phyloP scores from a whole-genome alignment of 257 asterid species.

The Osmanthus fragrans region DNA sequence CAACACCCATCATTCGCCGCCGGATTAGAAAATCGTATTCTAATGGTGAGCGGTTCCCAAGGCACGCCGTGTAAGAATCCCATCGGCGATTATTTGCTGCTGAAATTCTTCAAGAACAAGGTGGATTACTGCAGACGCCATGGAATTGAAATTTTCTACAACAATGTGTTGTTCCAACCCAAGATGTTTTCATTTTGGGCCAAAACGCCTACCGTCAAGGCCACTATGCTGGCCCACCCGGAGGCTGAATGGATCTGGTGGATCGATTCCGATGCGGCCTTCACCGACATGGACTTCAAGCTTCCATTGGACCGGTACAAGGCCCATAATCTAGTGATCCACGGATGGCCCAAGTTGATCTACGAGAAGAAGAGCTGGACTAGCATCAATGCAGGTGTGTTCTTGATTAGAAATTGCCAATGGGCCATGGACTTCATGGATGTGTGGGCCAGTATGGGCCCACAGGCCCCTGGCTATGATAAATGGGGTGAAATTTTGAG shows the following conservation, averaged over 20 bases:
- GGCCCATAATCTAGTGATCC: conserved; percentile 66
- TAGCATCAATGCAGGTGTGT: conserved; percentile 94
- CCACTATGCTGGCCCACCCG: conserved; percentile 95
- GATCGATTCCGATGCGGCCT: conserved; percentile 96
- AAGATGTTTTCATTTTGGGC: conserved; percentile 96
- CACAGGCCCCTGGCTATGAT: conserved; percentile 66
- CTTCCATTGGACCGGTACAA: conserved; percentile 69
- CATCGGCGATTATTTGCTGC: conserved; percentile 76
- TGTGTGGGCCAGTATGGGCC: conserved; percentile 90
- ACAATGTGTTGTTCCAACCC: conserved; percentile 69
- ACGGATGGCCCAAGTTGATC: conserved; percentile 75
- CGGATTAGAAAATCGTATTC: conserved; percentile 49
- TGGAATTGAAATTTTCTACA: conserved; percentile 85
- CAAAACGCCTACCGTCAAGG: conserved; percentile 71
- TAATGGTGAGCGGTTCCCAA: conserved; percentile 92
- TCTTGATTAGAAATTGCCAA: conserved; percentile 77
- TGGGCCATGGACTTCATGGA: conserved; percentile 92
- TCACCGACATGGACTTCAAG: conserved; percentile 94
- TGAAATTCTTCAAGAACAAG: conserved; percentile 85
- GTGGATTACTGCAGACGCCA: conserved; percentile 91
- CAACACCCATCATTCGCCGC: conserved; percentile 68
- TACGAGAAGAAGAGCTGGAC: conserved; percentile 78
- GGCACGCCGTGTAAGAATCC: conserved; percentile 81
- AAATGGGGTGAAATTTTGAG: conserved; percentile 72
- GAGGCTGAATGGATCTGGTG: conserved; percentile 99